Conservation (phyloP, 106 monocot genomes). For the Dendrobium huoshanense region DNA sequence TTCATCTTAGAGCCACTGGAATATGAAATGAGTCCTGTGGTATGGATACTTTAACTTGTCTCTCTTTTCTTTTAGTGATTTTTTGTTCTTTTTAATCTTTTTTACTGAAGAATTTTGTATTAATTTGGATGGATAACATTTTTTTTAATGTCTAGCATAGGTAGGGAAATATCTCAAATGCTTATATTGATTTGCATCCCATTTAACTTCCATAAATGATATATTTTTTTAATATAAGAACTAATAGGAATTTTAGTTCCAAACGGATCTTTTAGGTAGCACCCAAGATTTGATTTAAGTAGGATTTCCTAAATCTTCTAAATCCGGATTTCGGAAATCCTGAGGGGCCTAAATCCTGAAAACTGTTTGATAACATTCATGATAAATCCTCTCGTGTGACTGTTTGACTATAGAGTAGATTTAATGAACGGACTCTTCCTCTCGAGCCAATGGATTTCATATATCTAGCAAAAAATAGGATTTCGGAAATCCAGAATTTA, state of each 20-base stretch:
- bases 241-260: not conserved
- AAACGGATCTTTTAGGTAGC: not conserved
- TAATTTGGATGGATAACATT: not conserved
- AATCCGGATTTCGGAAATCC: no score
- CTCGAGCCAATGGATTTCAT: no score
- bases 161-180: not conserved
- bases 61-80: not conserved
- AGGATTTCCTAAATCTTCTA: no score
- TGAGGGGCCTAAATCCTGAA: no score
- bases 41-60: slow-evolving; percentile 18
- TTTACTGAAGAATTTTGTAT: not conserved
- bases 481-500: no score
- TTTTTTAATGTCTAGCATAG: not conserved
- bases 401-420: no score
- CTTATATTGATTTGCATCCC: not conserved
- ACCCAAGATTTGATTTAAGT: no score
- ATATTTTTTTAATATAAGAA: not conserved
- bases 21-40: slow-evolving; percentile 80
- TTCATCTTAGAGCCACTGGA: slow-evolving; percentile 75
- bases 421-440: no score
- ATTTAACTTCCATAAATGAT: not conserved
- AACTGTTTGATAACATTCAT: no score
- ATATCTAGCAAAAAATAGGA: no score
- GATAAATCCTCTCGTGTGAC: no score
- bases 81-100: not conserved